Conservation (phyloP, 108 stramenopile species). For the Skeletonema potamos region DNA sequence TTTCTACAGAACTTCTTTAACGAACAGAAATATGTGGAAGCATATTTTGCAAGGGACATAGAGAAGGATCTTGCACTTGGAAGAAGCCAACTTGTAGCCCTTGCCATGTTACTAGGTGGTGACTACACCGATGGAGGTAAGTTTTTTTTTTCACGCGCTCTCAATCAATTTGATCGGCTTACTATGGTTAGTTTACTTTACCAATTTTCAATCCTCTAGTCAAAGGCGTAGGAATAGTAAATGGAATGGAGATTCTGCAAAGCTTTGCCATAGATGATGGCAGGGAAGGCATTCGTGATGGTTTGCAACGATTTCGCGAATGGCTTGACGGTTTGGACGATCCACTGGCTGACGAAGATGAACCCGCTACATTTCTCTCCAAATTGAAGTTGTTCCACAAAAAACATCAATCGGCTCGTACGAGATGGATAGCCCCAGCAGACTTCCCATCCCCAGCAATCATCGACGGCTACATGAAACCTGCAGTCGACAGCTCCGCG, state of each 20-base stretch:
- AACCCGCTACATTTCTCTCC: slow-evolving; percentile 2
- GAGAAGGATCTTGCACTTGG: slow-evolving; percentile 84
- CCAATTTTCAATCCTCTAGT: too few relatives aligned
- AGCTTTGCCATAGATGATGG: slow-evolving; percentile 73
- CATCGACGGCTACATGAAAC: slow-evolving; percentile 79
- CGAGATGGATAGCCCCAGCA: slow-evolving; percentile 79
- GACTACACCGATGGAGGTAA: slow-evolving; percentile 99
- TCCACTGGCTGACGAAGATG: slow-evolving; percentile 9
- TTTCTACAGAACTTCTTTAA: slow-evolving; percentile 92
- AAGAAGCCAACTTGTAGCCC: slow-evolving; percentile 77
- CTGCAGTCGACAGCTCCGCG: slow-evolving; percentile 76
- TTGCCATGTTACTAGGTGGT: slow-evolving; percentile 96
- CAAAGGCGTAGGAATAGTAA: slow-evolving; percentile 97
- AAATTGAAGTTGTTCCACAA: slow-evolving; percentile 54
- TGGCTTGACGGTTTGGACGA: slow-evolving; percentile 91
- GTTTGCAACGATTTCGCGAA: slow-evolving; percentile 70
- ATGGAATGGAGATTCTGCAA: slow-evolving; percentile 95
- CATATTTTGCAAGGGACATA: slow-evolving; percentile 84
- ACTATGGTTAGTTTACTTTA: too few relatives aligned
- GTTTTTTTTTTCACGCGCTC: too few relatives aligned
- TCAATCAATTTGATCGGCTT: too few relatives aligned
- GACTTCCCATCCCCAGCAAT: slow-evolving; percentile 82
- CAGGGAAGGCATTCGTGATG: slow-evolving; percentile 49
- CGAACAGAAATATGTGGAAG: slow-evolving; percentile 94
- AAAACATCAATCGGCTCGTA: slow-evolving; percentile 80